Evolutionary conservation across 495 filamentous ascomycete species (phyloP), one percentile per base, ranked within the genome.

Genomic region (Friedmanniomyces endolithicus): DNA sequence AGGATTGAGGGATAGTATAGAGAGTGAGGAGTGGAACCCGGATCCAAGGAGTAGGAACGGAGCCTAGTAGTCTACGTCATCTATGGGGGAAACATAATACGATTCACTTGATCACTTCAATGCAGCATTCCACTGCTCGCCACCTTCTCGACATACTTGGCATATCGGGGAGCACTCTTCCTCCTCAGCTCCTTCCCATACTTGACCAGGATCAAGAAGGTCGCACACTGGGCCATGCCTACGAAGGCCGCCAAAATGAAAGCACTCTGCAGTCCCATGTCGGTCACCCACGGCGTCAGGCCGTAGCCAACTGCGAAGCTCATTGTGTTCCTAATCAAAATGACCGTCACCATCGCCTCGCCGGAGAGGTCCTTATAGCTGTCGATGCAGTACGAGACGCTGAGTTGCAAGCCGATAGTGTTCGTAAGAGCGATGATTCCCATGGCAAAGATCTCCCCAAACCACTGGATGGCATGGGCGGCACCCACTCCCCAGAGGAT

Each of bases 401-500:
- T 78, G 16, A 83, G 67, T 4, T 79, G 79, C 23, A 84, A 58
- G 1, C 79, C 80, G 54, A 78, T 71, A 16, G 75, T 57, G 43
- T 79, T 83, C 19, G 74, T 74, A 51, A 78, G 70, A 0, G 78
- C 78, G 0, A 82, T 71, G 16, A 78, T 61, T 48, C 76, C 48
- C 78, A 82, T 82, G 0, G 79, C 81, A 25, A 84, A 74, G 1
- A 83, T 67, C 3, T 81, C 68, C 2, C 81, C 82, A 50, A 65
- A 60, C 67, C 67, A 70, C 43, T 68, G 64, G 12, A 68, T 53
- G 8, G 44, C 27, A n/a, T 67, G 76, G 0, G 80, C 80, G 8
- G 81, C 79, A 11, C 82, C 81, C 6, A 85, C 79, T n/a, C 83
- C 82, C 80, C 81, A 86, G 0, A 85, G 73, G 6, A 85, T 71